Conservation (phyloP, 495 filamentous ascomycete genomes). For the Penicillium cosmopolitanum region DNA sequence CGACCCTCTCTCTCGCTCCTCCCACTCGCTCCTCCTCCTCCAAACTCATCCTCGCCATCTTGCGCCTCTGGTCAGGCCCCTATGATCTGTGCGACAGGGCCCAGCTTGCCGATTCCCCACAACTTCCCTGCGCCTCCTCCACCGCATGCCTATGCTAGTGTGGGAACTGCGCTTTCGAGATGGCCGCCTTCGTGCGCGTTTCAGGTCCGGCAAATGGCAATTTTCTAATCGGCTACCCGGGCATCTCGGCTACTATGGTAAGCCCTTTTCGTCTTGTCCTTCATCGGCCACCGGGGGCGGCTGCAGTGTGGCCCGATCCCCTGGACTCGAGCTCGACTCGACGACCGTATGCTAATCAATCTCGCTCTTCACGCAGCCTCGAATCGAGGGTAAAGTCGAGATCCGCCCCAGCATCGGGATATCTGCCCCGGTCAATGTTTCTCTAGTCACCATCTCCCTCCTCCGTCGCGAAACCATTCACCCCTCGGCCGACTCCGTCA, state of each 20-base stretch:
- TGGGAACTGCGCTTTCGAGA: constrained; percentile 48
- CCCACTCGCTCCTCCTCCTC: background rate
- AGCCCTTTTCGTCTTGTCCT: constrained; percentile 30
- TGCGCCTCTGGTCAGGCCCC: constrained; percentile 14
- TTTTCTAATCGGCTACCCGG: constrained; percentile 94
- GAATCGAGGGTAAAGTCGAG: constrained; percentile 97
- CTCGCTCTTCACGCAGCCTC: constrained; percentile 62
- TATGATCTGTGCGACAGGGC: constrained; percentile 40
- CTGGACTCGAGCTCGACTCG: constrained; percentile 3
- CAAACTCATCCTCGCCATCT: background rate
- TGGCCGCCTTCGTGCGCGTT: constrained; percentile 94
- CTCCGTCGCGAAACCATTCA: constrained; percentile 95
- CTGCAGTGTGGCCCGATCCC: background rate
- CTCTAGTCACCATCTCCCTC: constrained; percentile 91
- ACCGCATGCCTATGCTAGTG: constrained; percentile 51
- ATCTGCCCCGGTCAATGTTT: constrained; percentile 86
- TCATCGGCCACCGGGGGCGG: no score
- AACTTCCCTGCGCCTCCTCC: constrained; percentile 35
- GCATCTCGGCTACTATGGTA: constrained; percentile 97
- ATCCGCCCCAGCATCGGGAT: constrained; percentile 83
- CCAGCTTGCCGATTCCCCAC: constrained; percentile 38
- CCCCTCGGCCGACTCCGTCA: constrained; percentile 88
- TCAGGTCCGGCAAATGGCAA: constrained; percentile 96
- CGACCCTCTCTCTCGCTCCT: background rate
- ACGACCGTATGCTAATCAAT: constrained; percentile 5